Conservation (phyloP, 108 stramenopile species). For the Stephanodiscus minutulus region DNA sequence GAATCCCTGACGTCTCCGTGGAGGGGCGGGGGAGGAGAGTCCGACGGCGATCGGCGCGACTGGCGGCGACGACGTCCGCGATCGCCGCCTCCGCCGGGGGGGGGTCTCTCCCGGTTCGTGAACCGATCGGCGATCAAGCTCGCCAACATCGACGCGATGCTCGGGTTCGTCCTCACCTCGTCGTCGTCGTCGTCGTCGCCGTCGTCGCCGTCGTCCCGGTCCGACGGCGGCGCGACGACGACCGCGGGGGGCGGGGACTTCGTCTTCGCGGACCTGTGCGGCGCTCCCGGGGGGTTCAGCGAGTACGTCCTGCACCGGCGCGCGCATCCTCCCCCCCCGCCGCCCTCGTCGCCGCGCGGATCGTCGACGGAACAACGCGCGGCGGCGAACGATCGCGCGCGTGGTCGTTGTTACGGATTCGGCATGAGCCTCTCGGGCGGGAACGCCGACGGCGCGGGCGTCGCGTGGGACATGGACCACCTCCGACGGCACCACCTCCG, state of each 20-base stretch:
- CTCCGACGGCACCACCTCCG: conserved; percentile 18
- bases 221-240: not conserved
- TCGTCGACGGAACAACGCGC: no score
- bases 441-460: conserved; percentile 79
- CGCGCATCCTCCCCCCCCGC: conserved; percentile 11
- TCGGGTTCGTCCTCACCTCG: conserved; percentile 58
- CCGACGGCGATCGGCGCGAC: no score
- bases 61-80: conserved; percentile 2
- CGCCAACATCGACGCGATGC: conserved; percentile 77
- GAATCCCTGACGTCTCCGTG: conserved; percentile 48
- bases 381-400: no score
- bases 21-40: conserved; percentile 35
- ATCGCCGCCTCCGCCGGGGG: no score
- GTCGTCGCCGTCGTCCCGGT: no score
- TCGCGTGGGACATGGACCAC: conserved; percentile 65
- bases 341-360: not conserved
- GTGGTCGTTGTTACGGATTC: conserved; percentile 80
- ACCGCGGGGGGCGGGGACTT: conserved; percentile 35
- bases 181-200: no score
- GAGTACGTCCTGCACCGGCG: conserved; percentile 80
- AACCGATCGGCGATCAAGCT: conserved; percentile 86
- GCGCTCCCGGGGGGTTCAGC: conserved; percentile 88
- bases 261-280: conserved; percentile 87
- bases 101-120: conserved; percentile 37
- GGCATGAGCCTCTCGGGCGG: conserved; percentile 80